Base-by-base conservation (phyloP, 805 yeast genomes). In the Wickerhamomyces mucosus region DNA sequence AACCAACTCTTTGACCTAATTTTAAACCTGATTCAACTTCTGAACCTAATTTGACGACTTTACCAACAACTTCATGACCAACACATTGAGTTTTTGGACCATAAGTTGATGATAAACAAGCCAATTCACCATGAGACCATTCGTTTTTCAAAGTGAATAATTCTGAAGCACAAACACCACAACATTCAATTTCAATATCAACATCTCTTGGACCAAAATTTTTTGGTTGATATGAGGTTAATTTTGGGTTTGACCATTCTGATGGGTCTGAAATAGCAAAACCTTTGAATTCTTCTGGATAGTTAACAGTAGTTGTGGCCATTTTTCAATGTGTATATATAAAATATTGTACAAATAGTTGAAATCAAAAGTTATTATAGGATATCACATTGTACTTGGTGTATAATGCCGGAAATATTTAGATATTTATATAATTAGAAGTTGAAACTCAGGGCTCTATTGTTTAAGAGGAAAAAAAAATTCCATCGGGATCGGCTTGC, bases 1-100 rank as follows among this genome's bases (percentile, higher is more conserved):
- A 67, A 33, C 89, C 94, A 18, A 80, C 92, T 41, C 84, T 64
- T 42, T 83, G 78, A 34, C 94, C 94, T 14, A 77, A 50, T 64
- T 70, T 59, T 56, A 65, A 32, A 39, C 61, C 58, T 10, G 51
- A 43, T 8, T 55, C 53, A 41, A 80, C 73, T 21, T 67, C 58
- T n/a, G 62, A 43, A 33, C 92, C 94, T 25, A 78, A 61, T 22
- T 59, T 64, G 14, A 70, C 61, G 18, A 77, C 78, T 22, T 52
- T 59, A 26, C 84, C 84, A 27, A 77, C 58, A 40, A 78, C 65
- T 51, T 78, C 84, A 52, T 78, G 84, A 20, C 85, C 85, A n/a
- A 72, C 78, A 40, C 68, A 62, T 46, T 63, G 65, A 12, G 69
- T 58, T 35, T 50, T 50, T 41, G 56, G 56, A 16, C 55, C 55